A percentile compares a stretch with the other conserved stretches of the same genome.
Evolutionary conservation across 1,139 yeast species (phyloP).

Genomic region (Keqinozyma sinolaborantium): DNA sequence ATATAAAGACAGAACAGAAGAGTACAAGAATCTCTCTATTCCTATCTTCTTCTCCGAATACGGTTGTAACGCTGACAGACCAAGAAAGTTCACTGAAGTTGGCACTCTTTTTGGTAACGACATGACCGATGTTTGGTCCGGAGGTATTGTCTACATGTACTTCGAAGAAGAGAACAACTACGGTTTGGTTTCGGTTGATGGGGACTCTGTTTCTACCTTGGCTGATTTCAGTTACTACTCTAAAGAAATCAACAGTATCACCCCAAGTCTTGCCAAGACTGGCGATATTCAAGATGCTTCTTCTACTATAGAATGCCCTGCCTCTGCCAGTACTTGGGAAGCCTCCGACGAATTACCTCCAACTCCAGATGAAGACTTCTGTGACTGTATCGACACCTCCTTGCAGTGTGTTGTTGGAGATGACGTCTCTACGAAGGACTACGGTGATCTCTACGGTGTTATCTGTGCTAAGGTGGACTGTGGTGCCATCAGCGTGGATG

Average conservation of each 20-base stretch:
- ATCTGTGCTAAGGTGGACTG: constrained; percentile 50
- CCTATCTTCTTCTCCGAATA: constrained; percentile 91
- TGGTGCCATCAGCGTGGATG: constrained; percentile 56
- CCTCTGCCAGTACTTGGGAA: constrained; percentile 45
- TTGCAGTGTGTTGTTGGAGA: constrained; percentile 48
- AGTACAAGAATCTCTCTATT: constrained; percentile 65
- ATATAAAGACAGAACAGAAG: constrained; percentile 67
- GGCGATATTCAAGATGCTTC: constrained; percentile 20
- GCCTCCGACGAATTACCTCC: constrained; percentile 63
- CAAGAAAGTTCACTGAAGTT: constrained; percentile 73
- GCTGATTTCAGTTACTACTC: constrained; percentile 47
- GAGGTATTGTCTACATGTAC: constrained; percentile 89
- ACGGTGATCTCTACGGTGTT: constrained; percentile 49
- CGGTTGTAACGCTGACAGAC: constrained; percentile 72
- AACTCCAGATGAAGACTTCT: constrained; percentile 58
- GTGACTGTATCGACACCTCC: constrained; percentile 52
- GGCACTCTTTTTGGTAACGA: constrained; percentile 54
- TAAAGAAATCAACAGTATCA: constrained; percentile 55
- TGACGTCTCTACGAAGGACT: constrained; percentile 43
- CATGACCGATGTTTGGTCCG: constrained; percentile 85
- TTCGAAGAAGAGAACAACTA: constrained; percentile 77
- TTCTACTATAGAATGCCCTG: constrained; percentile 48
- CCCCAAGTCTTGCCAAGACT: constrained; percentile 39
- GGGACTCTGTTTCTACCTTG: constrained; percentile 38
- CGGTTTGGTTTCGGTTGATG: constrained; percentile 64